Percentiles rank a stretch among this genome's conserved stretches.
Evolutionary conservation across 1,139 yeast genomes (phyloP).

Genomic region (Arxiozyma slooffiae): DNA sequence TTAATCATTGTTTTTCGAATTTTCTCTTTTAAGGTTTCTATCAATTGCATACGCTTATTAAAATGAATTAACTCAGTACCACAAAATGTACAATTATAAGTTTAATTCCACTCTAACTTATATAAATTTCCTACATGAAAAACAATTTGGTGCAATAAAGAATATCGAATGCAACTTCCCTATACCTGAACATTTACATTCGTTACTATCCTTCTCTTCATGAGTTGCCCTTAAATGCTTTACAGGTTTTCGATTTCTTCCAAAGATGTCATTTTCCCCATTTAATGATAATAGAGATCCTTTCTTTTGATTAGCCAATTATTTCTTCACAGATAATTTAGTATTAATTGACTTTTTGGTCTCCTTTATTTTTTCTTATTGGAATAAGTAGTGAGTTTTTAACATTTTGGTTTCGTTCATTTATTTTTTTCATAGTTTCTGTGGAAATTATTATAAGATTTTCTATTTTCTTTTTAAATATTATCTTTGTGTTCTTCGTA

Average conservation of each 20-base stretch:
- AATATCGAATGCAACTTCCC: constrained; percentile 80
- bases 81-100: constrained; percentile 72
- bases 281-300: constrained; percentile 20
- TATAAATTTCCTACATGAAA: constrained; percentile 87
- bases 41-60: constrained; percentile 53
- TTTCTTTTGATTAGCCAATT: not conserved
- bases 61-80: constrained; percentile 53
- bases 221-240: constrained; percentile 33
- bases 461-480: not conserved
- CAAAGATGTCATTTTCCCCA: constrained; percentile 48
- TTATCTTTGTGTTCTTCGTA: not conserved
- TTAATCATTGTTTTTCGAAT: constrained; percentile 14
- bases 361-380: not conserved
- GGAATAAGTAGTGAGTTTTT: not conserved
- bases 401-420: not conserved
- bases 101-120: constrained; percentile 76
- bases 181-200: constrained; percentile 61
- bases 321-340: not conserved
- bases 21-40: constrained; percentile 40
- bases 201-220: constrained; percentile 21
- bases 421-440: not conserved
- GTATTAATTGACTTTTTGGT: not conserved
- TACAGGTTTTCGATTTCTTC: constrained; percentile 40
- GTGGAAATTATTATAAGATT: not conserved
- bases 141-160: constrained; percentile 85